Evolutionary conservation across 2,329 filamentous ascomycete species (phyloP), one percentile per base, ranked within the genome.

Genomic region (Cordyceps cicadae): DNA sequence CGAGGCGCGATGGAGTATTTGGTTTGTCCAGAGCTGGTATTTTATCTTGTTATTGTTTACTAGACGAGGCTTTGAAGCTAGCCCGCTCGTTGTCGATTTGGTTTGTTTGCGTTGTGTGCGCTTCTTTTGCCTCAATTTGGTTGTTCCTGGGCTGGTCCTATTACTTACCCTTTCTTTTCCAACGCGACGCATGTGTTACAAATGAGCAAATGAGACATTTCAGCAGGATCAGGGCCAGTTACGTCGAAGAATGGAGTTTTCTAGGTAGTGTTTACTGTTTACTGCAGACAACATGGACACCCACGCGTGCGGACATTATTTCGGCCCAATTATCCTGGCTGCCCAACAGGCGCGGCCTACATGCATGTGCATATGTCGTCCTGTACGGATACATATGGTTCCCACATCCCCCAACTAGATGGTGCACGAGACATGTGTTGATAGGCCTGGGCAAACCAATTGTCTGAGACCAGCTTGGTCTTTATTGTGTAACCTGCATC

Each of bases 1-100:
- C 43, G 19, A 26, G 58, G 58, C 58, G 58, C 43, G 39, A 48
- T 54, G 58, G 58, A 60, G 58, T 60, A 54, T 26, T 49, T 48
- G 51, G n/a, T 54, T 54, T 37, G 29, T 46, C 17, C 37, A 32
- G 12, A 32, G 46, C 51, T 58, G 24, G 32, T 53, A 37, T 53
- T 52, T 48, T 19, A 21, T 59, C 34, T 37, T 37, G 11, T 45
- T 53, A n/a, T 37, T 59, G 21, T 32, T 50, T 49, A 32, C 32
- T 48, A 49, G 50, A 54, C 32, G 41, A 54, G 54, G 56, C 49
- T 59, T 19, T 46, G 49, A 53, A 59, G 56, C 56, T 48, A 15
- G 56, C 46, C 50, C 43, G 21, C 29, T 54, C 50, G 51, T 54
- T 54, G 8, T 34, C 51, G 26, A 57, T 17, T 32, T 54, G 26